Evolutionary conservation across 768 basidiomycete genomes (phyloP).

Genomic region (Galerina marginata): DNA sequence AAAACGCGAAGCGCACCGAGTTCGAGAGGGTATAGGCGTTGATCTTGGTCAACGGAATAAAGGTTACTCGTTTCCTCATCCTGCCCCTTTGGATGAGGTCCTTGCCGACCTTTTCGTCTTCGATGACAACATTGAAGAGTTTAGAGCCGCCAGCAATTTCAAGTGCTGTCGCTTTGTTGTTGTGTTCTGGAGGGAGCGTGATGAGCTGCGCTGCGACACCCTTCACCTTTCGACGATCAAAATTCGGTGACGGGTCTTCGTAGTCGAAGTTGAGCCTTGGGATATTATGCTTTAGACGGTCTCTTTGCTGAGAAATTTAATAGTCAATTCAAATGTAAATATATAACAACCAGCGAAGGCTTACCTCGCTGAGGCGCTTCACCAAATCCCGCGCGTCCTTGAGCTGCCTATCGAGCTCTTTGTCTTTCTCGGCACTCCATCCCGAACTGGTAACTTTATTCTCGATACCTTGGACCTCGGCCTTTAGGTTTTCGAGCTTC

Average conservation of each 20-base stretch:
- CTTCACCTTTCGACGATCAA: slow-evolving; percentile 87
- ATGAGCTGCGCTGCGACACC: slow-evolving; percentile 93
- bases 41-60: slow-evolving; percentile 95
- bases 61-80: slow-evolving; percentile 87
- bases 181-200: slow-evolving; percentile 69
- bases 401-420: slow-evolving; percentile 54
- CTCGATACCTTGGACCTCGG: slow-evolving; percentile 61
- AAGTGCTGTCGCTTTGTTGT: slow-evolving; percentile 84
- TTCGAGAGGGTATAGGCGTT: slow-evolving; percentile 54
- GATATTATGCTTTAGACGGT: slow-evolving; percentile 62
- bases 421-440: slow-evolving; percentile 82
- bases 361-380: slow-evolving; percentile 66
- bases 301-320: slow-evolving; percentile 57
- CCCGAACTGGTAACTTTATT: slow-evolving; percentile 61
- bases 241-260: slow-evolving; percentile 72
- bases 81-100: slow-evolving; percentile 75
- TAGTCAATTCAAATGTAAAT: not conserved
- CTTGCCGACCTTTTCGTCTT: slow-evolving; percentile 88
- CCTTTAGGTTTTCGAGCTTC: slow-evolving; percentile 63
- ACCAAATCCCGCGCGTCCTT: slow-evolving; percentile 60
- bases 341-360: slow-evolving; percentile 20
- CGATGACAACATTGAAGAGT: slow-evolving; percentile 92
- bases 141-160: slow-evolving; percentile 92
- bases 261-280: slow-evolving; percentile 88
- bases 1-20: slow-evolving; percentile 41